Percentiles rank a stretch among this genome's conserved stretches.
Conservation (phyloP, 1,139 yeast genomes). For the Candida sp. region DNA sequence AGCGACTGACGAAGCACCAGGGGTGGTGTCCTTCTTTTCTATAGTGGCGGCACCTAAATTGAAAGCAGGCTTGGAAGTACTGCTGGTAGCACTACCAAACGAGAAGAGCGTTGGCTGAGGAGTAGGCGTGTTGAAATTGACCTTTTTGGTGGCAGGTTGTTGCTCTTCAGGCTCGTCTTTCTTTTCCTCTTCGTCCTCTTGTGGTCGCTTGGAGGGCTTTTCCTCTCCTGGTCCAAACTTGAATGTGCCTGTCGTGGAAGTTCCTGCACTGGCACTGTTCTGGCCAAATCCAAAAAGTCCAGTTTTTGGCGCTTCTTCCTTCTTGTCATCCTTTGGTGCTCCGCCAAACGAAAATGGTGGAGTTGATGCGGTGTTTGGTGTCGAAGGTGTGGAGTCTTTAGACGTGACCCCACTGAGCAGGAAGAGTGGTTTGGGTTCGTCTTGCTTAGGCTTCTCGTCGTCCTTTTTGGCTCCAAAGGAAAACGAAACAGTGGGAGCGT, state of each 20-base stretch:
- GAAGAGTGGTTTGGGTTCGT: neutral
- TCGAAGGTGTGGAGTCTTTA: neutral
- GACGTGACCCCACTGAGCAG: neutral
- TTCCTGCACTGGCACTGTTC: neutral
- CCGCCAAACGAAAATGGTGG: neutral
- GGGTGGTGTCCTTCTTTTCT: neutral
- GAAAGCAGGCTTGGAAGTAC: constrained; percentile 3
- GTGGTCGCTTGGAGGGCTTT: neutral
- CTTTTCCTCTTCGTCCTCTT: neutral
- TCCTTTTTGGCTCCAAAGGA: neutral
- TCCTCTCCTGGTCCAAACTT: neutral
- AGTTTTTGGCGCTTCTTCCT: neutral
- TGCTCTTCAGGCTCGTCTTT: neutral
- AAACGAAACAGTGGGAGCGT: neutral
- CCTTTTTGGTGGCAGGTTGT: neutral
- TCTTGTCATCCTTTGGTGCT: neutral
- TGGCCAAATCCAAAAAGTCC: neutral
- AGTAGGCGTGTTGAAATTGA: constrained; percentile 2
- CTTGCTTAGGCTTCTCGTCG: neutral
- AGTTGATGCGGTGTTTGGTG: neutral
- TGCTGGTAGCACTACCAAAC: constrained; percentile 4
- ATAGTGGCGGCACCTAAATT: neutral
- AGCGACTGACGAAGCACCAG: neutral
- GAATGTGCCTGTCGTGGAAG: neutral
- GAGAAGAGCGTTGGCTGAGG: constrained; percentile 4